Base-by-base conservation (phyloP, 345 rosid genomes). In the Passiflora organensis region DNA sequence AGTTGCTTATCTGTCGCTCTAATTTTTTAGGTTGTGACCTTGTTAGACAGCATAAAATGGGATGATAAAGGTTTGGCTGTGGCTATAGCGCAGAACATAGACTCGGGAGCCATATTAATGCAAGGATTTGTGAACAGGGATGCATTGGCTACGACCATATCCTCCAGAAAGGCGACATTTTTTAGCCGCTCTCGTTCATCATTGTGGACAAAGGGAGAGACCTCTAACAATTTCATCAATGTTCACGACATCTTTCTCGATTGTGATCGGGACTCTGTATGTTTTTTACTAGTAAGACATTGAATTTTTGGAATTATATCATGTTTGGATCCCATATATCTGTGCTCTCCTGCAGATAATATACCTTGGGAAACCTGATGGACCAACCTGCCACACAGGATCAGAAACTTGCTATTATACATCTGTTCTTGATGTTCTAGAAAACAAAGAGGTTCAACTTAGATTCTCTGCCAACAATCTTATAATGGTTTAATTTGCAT, bases 341-440 rank as follows among this genome's bases (percentile, higher is more conserved):
- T 66, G 6, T 15, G 28, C 18, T 67, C 11, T 63, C 21, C 45
- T 38, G 46, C 81, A 93, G 96, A 86, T 93, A 66, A 82, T 93
- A 43, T 93, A 93, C 70, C 94, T 86, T 0, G 95, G 95, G 48
- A 81, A 86, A 55, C 94, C 95, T 15, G 95, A 81, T 72, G 97
- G 97, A 10, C 95, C 99, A 39, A 82, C 91, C 32, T 93, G 99
- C 66, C 99, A 93, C 72, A 93, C 97, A 0, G 99, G 97, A 1
- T 73, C 84, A 17, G 91, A 86, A 67, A 93, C 96, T 28, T 89
- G 99, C 72, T 89, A 86, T 70, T 86, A 72, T 54, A 76, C 91
- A 32, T 80, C 87, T 0, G 76, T 76, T 25, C 42, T 64, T 0
- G 83, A 78, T 59, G 47, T 63, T n/a, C 60, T 80, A 46, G 80